Evolutionary conservation across 31 red algal species (phyloP), one percentile per base, ranked within the genome.

Genomic region (Odonthalia washingtoniensis): DNA sequence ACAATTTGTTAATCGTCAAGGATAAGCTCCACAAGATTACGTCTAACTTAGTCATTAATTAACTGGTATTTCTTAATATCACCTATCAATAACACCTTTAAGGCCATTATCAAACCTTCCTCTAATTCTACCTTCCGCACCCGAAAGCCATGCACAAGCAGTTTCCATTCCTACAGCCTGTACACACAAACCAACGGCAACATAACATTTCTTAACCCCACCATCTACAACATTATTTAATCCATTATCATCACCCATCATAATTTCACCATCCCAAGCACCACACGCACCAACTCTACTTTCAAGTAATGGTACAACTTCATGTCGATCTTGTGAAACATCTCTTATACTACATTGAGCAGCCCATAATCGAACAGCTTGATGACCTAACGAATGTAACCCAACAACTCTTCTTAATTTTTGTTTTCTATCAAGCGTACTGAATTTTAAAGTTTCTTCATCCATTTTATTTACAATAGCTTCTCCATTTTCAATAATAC

Each of bases 301-400:
- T 46, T 78, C 72, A 45, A 49, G 57, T 28, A 67, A 18, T 40
- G 67, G 21, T 26, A 88, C 64, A 88, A 79, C 46, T 46, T 79
- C 41, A 3, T 26, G 41, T 17, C 85, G 72, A 9, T 78, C 70
- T 60, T 88, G 60, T 24, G 72, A 65, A 17, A 65, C 73, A 4
- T 74, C 74, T 34, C 70, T 30, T 64, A 88, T 88, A 37, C 85
- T 88, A 12, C 85, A 52, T 60, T 88, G 85, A 28, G 77, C 85
- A 69, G 72, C 65, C 85, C 85, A 88, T 74, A 88, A 33, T 43
- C 74, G 43, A 40, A 41, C 30, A 4, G 85, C 62, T 26, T 80
- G 45, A 35, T 49, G 49, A 40, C 85, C 85, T 12, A 88, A 3
- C 28, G 45, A 75, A 34, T 88, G 53, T 28, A 66, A 78, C 2